Base-by-base conservation (phyloP, 805 yeast species). In the Jamesozyma hellenica region DNA sequence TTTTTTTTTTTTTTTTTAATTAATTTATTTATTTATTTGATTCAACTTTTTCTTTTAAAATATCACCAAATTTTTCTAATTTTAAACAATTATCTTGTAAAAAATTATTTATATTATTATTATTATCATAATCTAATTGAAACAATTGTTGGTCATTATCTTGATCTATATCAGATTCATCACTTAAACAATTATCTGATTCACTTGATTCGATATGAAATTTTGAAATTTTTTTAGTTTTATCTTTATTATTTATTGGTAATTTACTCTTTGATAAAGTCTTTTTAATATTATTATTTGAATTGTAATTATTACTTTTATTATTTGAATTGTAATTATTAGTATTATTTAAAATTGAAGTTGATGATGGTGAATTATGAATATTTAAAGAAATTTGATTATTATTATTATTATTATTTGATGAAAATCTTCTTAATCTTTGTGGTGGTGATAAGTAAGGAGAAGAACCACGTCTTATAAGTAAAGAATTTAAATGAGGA, bases 201-300 rank as follows among this genome's bases (percentile, higher is more conserved):
- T 29, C 58, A 30, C 57, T 53, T n/a, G 56, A 50, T 8, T 49
- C 57, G 14, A 56, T 42, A 34, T 52, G 52, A 39, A 56, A 56
- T 15, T 46, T 50, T 14, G n/a, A 13, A 14, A 4, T 5, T 5
- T 28, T 12, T 28, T 28, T 10, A n/a, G 47, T 38, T 5, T 28
- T 43, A 30, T n/a, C 32, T 33, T 17, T 14, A 23, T 27, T 31
- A 30, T 16, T 30, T 5, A 21, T 21, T 21, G 8, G 8, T 6
- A 21, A 6, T 21, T 21, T 21, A 21, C 8, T 21, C 8, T 21
- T 21, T 8, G 23, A 6, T 21, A 8, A 21, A 21, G 5, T 21
- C 8, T 21, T 21, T 21, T 8, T 21, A 6, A 21, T 6, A 21
- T 6, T 21, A 21, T n/a, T n/a, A n/a, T 16, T 29, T 30, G 30